Base-by-base conservation (phyloP, 2,329 filamentous ascomycete species). In the Paecilomyces sp. region DNA sequence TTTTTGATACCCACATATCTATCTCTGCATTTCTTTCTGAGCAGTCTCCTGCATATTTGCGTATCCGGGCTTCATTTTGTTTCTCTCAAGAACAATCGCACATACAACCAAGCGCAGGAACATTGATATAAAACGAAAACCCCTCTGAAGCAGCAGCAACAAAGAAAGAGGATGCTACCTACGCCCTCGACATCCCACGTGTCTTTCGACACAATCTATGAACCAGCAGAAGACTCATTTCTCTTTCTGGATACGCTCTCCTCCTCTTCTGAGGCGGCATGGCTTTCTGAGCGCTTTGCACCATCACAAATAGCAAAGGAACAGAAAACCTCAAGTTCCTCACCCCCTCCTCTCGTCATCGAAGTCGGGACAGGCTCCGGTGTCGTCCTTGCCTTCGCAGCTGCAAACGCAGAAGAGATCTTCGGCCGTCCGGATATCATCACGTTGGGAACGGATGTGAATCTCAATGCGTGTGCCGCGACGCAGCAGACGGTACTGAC, bases 171-270 rank as follows among this genome's bases (percentile, higher is more conserved):
- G 41, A 96, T 97, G 92, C 85, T 99, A 30, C 92, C 93, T 9
- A 99, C 94, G 0, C 94, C 94, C 13, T 90, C 91, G 60, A 99
- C 94, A 2, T 90, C 90, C 24, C 94, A 99, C 77, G 90, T 97
- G 61, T 85, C 88, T 58, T 96, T 92, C 76, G 85, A 90, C 73
- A 86, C 88, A 58, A 88, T 97, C 66, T 99, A 99, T 77, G 92
- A 97, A 71, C 94, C 94, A 36, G 89, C 93, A 11, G 94, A 99
- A 76, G 94, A 99, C 78, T 97, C 92, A 4, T 99, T 91, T 72
- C 85, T 99, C 53, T 84, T 99, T 55, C 85, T 99, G 31, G 93
- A 99, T 77, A 96, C 92, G 0, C 83, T 99, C 53, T 93, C 92
- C 0, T 88, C 87, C 1, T 61, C 80, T 0, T 73, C 83, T 1